Evolutionary conservation across 2,329 filamentous ascomycete species (phyloP), one percentile per base, ranked within the genome.

Genomic region (Fusarium sp.): DNA sequence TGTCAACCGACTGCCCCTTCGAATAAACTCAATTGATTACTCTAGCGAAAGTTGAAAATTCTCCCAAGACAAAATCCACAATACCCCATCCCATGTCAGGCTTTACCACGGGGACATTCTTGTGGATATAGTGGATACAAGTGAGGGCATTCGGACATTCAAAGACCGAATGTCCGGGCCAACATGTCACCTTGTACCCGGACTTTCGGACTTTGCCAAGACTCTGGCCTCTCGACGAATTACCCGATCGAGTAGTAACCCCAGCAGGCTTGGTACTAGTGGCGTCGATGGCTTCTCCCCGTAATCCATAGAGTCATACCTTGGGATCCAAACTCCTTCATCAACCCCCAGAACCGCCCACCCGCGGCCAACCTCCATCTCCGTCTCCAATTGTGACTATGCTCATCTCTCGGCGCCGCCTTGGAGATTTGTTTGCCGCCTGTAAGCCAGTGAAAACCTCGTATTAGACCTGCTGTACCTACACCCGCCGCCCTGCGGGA

Each of bases 91-190:
- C 64, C 67, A 69, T 68, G 40, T 20, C 53, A n/a, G 16, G 33
- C 24, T 46, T 14, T 12, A 20, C 33, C 33, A 36, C 35, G 22
- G 20, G 20, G 40, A 44, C 40, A 27, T 38, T 27, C 44, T 42
- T 62, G 73, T 73, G 73, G 71, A 77, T 66, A 58, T 62, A 29
- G 42, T 73, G 66, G 63, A 63, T 65, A 56, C 60, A 36, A 56
- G 16, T 68, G 72, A 77, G 59, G 72, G 42, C 49, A 68, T 76
- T 77, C 75, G 75, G 75, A 75, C 46, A 60, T 29, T 68, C 24
- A 74, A 51, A 46, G 38, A 33, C 75, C 75, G 75, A 75, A 42
- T 9, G 3, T 66, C 71, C 73, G 42, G 24, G 53, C 16, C 8
- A 29, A 38, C 38, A 24, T 4, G 27, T 6, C 6, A 20, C 7